These are phyloP conservation scores for Epichloe amarillans DNA, from an alignment of 2,329 filamentous ascomycete genomes.

Conservation along the genomic window DNA sequence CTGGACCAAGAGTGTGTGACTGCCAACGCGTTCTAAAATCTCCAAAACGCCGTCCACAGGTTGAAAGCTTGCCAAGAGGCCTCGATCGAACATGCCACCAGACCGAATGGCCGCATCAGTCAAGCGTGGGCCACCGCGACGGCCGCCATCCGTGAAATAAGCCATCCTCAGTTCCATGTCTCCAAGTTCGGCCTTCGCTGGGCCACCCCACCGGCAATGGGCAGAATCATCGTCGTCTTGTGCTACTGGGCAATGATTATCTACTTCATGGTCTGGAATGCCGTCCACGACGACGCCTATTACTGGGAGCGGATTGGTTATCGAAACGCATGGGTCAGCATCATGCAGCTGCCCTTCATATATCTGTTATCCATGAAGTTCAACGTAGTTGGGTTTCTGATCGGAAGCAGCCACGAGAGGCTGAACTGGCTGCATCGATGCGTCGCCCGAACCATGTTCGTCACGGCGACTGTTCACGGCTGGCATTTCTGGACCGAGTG, in stretches of 20 bases:
- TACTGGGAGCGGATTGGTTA: constrained; percentile 54
- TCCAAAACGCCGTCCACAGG: constrained; percentile 19
- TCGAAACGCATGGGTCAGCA: constrained; percentile 53
- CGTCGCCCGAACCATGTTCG: constrained; percentile 54
- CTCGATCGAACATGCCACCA: constrained; percentile 36
- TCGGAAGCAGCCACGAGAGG: constrained; percentile 52
- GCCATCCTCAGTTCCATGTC: constrained; percentile 41
- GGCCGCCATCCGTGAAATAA: constrained; percentile 40
- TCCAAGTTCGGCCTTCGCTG: constrained; percentile 33
- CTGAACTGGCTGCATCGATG: constrained; percentile 64
- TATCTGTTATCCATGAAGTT: constrained; percentile 49
- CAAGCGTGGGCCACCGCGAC: constrained; percentile 47
- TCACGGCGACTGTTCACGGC: constrained; percentile 56
- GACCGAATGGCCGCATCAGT: constrained; percentile 30
- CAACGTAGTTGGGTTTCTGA: constrained; percentile 44
- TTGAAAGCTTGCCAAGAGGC: constrained; percentile 30
- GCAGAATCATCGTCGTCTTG: constrained; percentile 39
- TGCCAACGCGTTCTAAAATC: not conserved
- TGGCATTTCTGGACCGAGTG: constrained; percentile 56
- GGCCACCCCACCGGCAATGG: constrained; percentile 44
- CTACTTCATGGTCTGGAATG: constrained; percentile 40
- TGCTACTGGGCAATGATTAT: constrained; percentile 46
- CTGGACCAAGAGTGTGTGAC: not conserved
- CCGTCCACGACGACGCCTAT: constrained; percentile 36
- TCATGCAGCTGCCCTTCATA: constrained; percentile 51